A percentile compares a stretch with the other conserved stretches of the same genome.
These are phyloP conservation scores for Ilyonectria mors-panacis DNA, from an alignment of 2,329 filamentous ascomycete species.

Conservation along the genomic window DNA sequence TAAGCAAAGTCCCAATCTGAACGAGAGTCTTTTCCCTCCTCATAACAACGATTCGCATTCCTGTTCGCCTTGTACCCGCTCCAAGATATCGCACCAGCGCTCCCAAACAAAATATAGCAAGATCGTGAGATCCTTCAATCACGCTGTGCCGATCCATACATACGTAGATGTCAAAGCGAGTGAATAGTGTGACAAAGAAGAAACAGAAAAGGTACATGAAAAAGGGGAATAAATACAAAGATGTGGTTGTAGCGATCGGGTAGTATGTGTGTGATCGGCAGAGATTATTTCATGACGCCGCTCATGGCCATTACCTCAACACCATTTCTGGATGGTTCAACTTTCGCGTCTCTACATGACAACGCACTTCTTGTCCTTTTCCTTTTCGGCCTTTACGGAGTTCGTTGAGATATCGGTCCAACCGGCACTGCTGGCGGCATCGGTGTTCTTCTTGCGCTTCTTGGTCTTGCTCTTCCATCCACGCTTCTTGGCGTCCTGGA, in stretches of 20 bases:
- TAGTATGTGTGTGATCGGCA: conserved; percentile 38
- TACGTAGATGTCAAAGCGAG: conserved; percentile 33
- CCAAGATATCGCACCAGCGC: conserved; percentile 25
- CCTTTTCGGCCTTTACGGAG: conserved; percentile 52
- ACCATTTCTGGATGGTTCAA: background rate
- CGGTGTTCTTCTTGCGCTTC: conserved; percentile 58
- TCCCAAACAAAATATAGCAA: conserved; percentile 30
- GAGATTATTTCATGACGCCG: conserved; percentile 21
- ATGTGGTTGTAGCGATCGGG: conserved; percentile 34
- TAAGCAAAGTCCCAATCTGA: background rate
- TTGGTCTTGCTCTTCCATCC: conserved; percentile 66
- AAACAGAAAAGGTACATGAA: conserved; percentile 24
- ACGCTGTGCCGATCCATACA: conserved; percentile 36
- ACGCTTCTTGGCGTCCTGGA: conserved; percentile 71
- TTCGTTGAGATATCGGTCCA: conserved; percentile 67
- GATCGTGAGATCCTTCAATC: conserved; percentile 9
- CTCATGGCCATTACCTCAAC: conserved; percentile 28
- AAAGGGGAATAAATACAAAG: conserved; percentile 16
- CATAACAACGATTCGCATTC: conserved; percentile 14
- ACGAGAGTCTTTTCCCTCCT: conserved; percentile 15
- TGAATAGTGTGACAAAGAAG: conserved; percentile 33
- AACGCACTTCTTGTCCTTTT: conserved; percentile 66
- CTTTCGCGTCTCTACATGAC: conserved; percentile 62
- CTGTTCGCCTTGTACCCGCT: conserved; percentile 34
- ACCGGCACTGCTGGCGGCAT: conserved; percentile 61